Evolutionary conservation across 257 asterid species (phyloP).

Genomic region (Scutellaria baicalensis): DNA sequence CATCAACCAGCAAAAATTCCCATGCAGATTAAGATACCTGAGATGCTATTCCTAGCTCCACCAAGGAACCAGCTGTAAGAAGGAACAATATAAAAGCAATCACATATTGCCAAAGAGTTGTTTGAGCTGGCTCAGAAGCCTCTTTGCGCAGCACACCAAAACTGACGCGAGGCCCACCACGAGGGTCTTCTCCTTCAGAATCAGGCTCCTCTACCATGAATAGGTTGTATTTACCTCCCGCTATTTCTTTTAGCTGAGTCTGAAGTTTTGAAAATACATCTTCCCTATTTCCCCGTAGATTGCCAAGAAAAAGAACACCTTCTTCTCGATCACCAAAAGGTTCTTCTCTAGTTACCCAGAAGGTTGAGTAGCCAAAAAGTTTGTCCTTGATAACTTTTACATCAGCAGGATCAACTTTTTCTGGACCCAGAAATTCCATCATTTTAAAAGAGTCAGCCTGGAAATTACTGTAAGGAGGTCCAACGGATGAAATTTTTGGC

Average conservation of each 20-base stretch:
- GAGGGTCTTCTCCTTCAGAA: conserved; percentile 86
- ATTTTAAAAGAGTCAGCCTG: conserved; percentile 87
- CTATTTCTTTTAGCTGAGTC: conserved; percentile 53
- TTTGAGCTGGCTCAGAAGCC: conserved; percentile 88
- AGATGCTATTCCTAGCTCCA: conserved; percentile 89
- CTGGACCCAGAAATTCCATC: conserved; percentile 94
- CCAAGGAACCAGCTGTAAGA: conserved; percentile 84
- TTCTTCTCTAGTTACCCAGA: conserved; percentile 91
- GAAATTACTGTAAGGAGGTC: conserved; percentile 60
- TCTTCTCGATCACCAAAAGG: conserved; percentile 88
- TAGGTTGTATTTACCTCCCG: conserved; percentile 82
- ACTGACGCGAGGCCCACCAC: conserved; percentile 98
- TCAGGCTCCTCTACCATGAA: conserved; percentile 97
- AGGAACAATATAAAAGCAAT: conserved; percentile 76
- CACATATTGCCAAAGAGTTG: conserved; percentile 95
- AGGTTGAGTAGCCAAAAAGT: conserved; percentile 90
- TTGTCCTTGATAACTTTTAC: conserved; percentile 72
- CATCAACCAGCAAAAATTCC: conserved; percentile 2
- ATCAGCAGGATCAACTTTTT: conserved; percentile 81
- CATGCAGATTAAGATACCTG: conserved; percentile 45
- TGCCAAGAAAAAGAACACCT: conserved; percentile 87
- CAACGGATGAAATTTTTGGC: conserved; percentile 38
- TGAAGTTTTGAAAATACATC: conserved; percentile 79
- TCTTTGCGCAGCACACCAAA: conserved; percentile 87
- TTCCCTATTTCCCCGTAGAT: conserved; percentile 83